These are phyloP conservation scores for Trametes polyzona DNA, from an alignment of 1,284 basidiomycete genomes.

Conservation along the genomic window DNA sequence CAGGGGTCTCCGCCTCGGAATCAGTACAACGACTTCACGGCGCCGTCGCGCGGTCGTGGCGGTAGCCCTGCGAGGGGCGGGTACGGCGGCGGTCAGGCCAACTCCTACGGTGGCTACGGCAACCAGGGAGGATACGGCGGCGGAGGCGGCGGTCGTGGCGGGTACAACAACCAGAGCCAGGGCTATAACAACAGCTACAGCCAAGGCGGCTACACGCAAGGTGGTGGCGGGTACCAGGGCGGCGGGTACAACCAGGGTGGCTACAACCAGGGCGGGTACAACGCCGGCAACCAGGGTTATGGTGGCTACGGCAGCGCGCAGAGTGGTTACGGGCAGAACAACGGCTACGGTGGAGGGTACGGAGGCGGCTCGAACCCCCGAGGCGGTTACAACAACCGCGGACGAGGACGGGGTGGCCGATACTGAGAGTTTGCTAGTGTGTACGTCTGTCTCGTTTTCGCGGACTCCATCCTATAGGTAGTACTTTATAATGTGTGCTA, in stretches of 20 bases:
- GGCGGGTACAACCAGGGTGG: slow-evolving; percentile 36
- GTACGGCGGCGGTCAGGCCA: slow-evolving; percentile 11
- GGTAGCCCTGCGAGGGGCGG: slow-evolving; percentile 22
- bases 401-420: slow-evolving; percentile 46
- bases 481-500: slow-evolving; percentile 20
- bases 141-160: slow-evolving; percentile 29
- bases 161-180: slow-evolving; percentile 21
- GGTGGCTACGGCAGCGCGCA: slow-evolving; percentile 26
- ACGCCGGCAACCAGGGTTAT: slow-evolving; percentile 26
- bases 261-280: slow-evolving; percentile 27
- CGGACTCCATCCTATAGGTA: slow-evolving; percentile 12
- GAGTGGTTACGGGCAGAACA: slow-evolving; percentile 14
- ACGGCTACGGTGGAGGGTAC: slow-evolving; percentile 26
- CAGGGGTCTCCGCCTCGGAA: slow-evolving; percentile 6
- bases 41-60: slow-evolving; percentile 22
- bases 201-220: slow-evolving; percentile 32
- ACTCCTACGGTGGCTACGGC: slow-evolving; percentile 17
- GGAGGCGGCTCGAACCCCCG: slow-evolving; percentile 19
- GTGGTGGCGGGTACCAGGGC: slow-evolving; percentile 24
- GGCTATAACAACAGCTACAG: slow-evolving; percentile 35
- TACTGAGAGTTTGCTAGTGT: too few relatives aligned
- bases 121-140: slow-evolving; percentile 34
- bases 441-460: neutral
- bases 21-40: slow-evolving; percentile 25
- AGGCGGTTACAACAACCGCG: slow-evolving; percentile 36